Conservation (phyloP, 78 protist genomes). For the Dictyostelium brefeldianum region DNA sequence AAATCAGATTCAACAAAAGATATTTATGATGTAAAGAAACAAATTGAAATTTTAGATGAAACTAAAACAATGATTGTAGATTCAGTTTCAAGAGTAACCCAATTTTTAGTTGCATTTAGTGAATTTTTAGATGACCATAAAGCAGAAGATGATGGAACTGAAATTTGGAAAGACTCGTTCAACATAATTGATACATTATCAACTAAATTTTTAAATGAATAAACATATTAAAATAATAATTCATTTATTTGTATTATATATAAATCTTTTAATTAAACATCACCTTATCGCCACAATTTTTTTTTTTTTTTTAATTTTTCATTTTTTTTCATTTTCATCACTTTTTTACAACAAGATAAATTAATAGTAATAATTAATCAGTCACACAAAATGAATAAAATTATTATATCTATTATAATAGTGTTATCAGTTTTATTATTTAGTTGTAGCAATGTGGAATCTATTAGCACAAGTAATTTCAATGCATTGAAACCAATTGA, state of each 20-base stretch:
- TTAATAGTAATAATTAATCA: too few species aligned
- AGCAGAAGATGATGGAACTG: constrained; percentile 27
- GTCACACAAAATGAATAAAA: too few species aligned
- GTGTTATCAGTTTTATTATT: too few species aligned
- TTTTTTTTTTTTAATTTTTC: too few species aligned
- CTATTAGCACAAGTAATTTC: too few species aligned
- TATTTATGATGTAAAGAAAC: constrained; percentile 73
- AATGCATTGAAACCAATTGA: background rate
- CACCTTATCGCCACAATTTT: too few species aligned
- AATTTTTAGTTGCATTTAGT: background rate
- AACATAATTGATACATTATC: constrained; percentile 27
- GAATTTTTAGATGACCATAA: constrained; percentile 52
- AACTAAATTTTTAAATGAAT: constrained; percentile 25
- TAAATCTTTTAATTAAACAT: too few species aligned
- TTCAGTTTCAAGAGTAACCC: constrained; percentile 4
- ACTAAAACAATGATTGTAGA: constrained; percentile 63
- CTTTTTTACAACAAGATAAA: too few species aligned
- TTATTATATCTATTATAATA: too few species aligned
- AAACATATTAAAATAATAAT: background rate
- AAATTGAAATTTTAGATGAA: constrained; percentile 71
- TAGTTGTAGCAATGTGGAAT: too few species aligned
- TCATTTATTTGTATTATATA: too few species aligned
- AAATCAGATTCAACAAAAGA: constrained; percentile 47
- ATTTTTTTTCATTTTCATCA: too few species aligned
- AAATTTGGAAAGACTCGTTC: constrained; percentile 26